Base-by-base conservation (phyloP, 169 alveolate species). In the Plasmodium knowlesi region DNA sequence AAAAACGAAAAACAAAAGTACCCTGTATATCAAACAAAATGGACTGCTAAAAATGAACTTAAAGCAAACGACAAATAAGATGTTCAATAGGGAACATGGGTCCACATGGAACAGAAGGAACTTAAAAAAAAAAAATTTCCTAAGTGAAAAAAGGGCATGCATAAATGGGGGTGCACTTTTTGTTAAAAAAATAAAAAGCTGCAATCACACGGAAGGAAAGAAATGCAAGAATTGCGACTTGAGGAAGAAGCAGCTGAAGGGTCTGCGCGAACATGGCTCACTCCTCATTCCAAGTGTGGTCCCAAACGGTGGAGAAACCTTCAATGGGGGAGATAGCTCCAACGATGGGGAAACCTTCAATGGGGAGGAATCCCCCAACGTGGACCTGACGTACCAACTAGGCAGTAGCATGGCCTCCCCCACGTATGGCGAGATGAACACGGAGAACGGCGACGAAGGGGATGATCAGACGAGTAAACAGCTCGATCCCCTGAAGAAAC, bases 1-100 rank as follows among this genome's bases (percentile, higher is more conserved):
- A 19, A 84, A 41, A 19, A 39, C 70, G 32, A 53, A 10, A 10
- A 71, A 67, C 30, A 71, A 84, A 84, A 73, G 32, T 19, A 46
- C 53, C n/a, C 19, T 84, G 43, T 84, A 71, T 84, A 34, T n/a
- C n/a, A 84, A 71, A 22, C 82, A 84, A 71, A 84, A 30, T 70
- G 50, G 70, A 12, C 12, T 84, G 14, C 53, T 84, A 70, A 67
- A 84, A 71, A 41, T 70, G 72, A 41, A 71, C 73, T 43, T 71
- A 32, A 84, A 84, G 30, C 61, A 61, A 32, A 2, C 22, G 5
- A 25, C 71, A 1, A n/a, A 12, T 57, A 37, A 57, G n/a, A 1
- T 46, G 39, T 19, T n/a, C 25, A 34, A 28, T 12, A 37, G 46
- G 43, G 70, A 83, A 83, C 41, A 83, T 28, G 79, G 70, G 16